Base-by-base conservation (phyloP, 1,284 basidiomycete genomes). In the Ganoderma meredithae region DNA sequence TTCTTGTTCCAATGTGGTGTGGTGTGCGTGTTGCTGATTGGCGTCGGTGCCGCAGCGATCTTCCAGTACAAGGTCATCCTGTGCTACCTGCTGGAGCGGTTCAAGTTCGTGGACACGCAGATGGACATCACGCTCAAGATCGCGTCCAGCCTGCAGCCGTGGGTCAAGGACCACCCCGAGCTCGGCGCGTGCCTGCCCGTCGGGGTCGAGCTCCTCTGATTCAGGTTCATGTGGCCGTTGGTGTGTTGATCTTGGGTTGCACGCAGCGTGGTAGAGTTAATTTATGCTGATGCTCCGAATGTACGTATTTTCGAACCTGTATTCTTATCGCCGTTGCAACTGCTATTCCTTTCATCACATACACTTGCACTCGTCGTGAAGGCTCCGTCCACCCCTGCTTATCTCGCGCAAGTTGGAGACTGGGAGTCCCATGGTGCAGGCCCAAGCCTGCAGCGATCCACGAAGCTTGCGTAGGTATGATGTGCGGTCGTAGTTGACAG, bases 91-190 rank as follows among this genome's bases (percentile, higher is more conserved):
- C 49, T 69, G 41, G 52, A 58, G 31, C 49, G 63, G 12, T 72
- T 72, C 58, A 19, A 39, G 56, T 66, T 72, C 62, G 40, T 44
- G 27, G 66, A 70, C 61, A 58, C 68, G 12, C 31, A 60, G 3
- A 47, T 49, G 31, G 55, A 70, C 4, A 66, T 72, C 17, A 52
- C 62, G 17, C 58, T 68, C 41, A 66, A 65, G 60, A 69, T 72
- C 27, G 56, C 71, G 17, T 68, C 66, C 15, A 70, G 69, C 40
- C 62, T 72, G 13, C 71, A 72, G 47, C 49, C 71, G 7, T 70
- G 68, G 69, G 65, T 70, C 7, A 19, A 40, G 1, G 66, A 47
- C 17, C 39, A 62, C 25, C 55, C 60, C 9, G 71, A 65, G 43
- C 61, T 63, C 13, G 65, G 65, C 2, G 40, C 60, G 2, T 41